Conservation (phyloP, 257 asterid species). For the Solanum virginianum region DNA sequence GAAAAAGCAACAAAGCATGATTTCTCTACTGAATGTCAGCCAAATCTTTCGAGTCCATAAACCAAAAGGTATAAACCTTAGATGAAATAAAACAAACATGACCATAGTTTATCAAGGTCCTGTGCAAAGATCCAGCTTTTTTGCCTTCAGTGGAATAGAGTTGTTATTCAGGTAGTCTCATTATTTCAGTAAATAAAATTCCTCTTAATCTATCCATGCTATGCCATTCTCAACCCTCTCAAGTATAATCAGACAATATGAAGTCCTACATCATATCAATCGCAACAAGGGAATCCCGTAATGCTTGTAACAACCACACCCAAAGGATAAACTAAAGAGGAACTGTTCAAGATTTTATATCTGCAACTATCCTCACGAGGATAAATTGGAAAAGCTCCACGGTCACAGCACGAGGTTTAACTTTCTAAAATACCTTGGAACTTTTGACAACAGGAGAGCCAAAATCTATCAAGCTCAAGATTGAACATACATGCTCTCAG, state of each 20-base stretch:
- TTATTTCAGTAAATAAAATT: not conserved
- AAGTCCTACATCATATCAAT: not conserved
- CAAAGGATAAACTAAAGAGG: not conserved
- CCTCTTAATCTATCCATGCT: not conserved
- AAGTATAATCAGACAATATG: not conserved
- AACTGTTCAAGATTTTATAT: not conserved
- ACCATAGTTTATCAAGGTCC: not conserved
- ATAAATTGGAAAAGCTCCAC: not conserved
- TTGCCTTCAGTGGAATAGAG: not conserved
- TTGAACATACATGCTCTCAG: not conserved
- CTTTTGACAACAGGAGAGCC: not conserved
- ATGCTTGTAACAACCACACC: not conserved
- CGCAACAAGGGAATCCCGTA: not conserved
- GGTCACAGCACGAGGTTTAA: not conserved
- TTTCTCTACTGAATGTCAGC: not conserved
- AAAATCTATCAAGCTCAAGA: not conserved
- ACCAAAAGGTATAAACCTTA: not conserved
- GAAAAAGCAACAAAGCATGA: not conserved
- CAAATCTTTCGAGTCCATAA: not conserved
- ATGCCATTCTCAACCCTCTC: not conserved
- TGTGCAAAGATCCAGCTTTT: not conserved
- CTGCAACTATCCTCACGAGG: not conserved
- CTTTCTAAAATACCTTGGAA: not conserved
- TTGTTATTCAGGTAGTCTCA: not conserved
- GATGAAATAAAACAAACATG: not conserved